phyloP scores from a whole-genome alignment of 2,329 filamentous ascomycete genomes.

The Lizonia empirigonia region DNA sequence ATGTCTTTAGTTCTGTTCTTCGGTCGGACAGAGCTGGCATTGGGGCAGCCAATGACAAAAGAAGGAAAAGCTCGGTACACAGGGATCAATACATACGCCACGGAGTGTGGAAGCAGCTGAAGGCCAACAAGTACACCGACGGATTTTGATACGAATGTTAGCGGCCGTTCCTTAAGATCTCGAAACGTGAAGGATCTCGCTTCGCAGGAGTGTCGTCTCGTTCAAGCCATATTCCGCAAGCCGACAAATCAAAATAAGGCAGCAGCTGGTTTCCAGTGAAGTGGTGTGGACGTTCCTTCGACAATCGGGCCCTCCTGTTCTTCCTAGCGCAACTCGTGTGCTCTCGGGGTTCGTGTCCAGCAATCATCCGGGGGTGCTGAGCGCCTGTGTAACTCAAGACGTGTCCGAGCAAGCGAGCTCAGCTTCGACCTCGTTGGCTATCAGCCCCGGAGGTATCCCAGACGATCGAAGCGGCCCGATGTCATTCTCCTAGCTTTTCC shows the following conservation, averaged over 20 bases:
- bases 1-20: too few species aligned
- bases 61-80: too few species aligned
- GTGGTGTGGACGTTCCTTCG: background rate
- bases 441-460: constrained; percentile 3
- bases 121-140: too few species aligned
- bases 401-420: background rate
- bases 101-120: background rate
- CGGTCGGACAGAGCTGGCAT: too few species aligned
- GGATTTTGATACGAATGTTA: background rate
- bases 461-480: constrained; percentile 1
- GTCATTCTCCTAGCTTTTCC: constrained; percentile 20
- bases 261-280: background rate
- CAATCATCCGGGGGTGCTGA: background rate
- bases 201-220: too few species aligned
- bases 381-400: background rate
- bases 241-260: background rate
- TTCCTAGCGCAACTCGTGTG: background rate
- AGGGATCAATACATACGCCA: too few species aligned
- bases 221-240: too few species aligned
- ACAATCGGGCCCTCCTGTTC: background rate
- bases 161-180: background rate
- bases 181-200: too few species aligned
- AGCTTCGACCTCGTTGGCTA: background rate
- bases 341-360: background rate
- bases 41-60: too few species aligned